Base-by-base conservation (phyloP, 495 filamentous ascomycete species). In the Clohesyomyces aquaticus region DNA sequence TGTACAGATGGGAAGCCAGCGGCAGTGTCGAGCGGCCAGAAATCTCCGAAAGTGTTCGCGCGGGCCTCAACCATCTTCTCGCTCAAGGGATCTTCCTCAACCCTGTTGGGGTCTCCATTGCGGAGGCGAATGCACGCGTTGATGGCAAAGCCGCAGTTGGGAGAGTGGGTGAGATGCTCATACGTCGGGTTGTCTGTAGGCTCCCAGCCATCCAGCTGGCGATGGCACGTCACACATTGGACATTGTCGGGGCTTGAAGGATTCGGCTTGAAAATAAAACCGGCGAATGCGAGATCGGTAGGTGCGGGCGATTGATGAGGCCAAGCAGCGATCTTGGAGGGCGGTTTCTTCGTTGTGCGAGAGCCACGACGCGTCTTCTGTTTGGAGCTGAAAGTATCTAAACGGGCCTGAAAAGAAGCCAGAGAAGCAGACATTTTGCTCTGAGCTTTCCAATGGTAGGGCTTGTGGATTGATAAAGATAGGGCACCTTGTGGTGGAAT, bases 11-110 rank as follows among this genome's bases (percentile, higher is more conserved):
- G 65, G 19, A 1, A 86, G 86, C 73, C 95, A 91, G 75, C 91
- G 93, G 49, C 87, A 80, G 90, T 91, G 95, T 19, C 91, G 91
- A 68, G 82, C 84, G 91, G 91, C 94, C 94, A 98, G 70, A 76
- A 76, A 19, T 79, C 81, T 9, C 72, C 83, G 73, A 96, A 98
- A 0, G 94, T 98, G 27, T 83, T 85, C 66, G 80, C 82, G 43
- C 94, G 86, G 38, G 93, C 94, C 52, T 88, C 85, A 18, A 82
- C 73, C 79, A 98, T 88, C 35, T 77, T 72, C 1, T 83, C 80
- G 38, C 84, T 81, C 55, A 83, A 82, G 8, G 94, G 94, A 73
- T 96, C 87, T 59, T 90, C 86, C 35, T 72, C 73, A 23, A 78
- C 78, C 62, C 84, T 77, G 49, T 76, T 75, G 43, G 82, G 79